Evolutionary conservation across 495 filamentous ascomycete genomes (phyloP).

Genomic region (Cryomyces minteri): DNA sequence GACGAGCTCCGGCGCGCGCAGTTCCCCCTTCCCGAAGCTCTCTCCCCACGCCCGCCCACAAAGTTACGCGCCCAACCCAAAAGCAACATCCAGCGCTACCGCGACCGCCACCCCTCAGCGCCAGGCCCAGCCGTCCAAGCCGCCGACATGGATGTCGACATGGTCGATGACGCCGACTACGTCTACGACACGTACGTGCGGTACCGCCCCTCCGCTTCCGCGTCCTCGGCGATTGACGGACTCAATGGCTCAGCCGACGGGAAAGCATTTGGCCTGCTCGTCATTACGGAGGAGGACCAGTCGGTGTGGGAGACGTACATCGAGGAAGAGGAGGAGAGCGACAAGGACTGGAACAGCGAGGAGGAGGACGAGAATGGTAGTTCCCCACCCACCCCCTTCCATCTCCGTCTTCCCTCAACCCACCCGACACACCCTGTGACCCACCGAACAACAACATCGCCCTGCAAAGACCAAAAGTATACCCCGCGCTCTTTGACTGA

Average conservation of each 20-base stretch:
- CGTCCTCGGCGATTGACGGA: not conserved
- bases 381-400: not conserved
- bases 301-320: slow-evolving; percentile 36
- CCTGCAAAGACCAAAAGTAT: too few species aligned
- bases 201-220: slow-evolving; percentile 11
- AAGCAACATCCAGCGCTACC: slow-evolving; percentile 11
- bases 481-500: not conserved
- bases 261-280: slow-evolving; percentile 32
- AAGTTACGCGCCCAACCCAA: slow-evolving; percentile 9
- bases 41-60: not conserved
- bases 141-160: slow-evolving; percentile 15
- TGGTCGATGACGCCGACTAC: slow-evolving; percentile 33
- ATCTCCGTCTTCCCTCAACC: not conserved
- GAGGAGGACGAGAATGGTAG: slow-evolving; percentile 44
- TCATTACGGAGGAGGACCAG: slow-evolving; percentile 40
- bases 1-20: slow-evolving; percentile 3
- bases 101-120: slow-evolving; percentile 5
- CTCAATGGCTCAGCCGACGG: not conserved
- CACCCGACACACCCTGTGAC: not conserved
- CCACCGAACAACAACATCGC: not conserved
- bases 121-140: not conserved
- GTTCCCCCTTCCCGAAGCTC: not conserved
- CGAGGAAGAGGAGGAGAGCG: slow-evolving; percentile 31
- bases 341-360: slow-evolving; percentile 37
- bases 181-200: slow-evolving; percentile 47